Evolutionary conservation across 768 basidiomycete genomes (phyloP).

Genomic region (Gautieria morchelliformis): DNA sequence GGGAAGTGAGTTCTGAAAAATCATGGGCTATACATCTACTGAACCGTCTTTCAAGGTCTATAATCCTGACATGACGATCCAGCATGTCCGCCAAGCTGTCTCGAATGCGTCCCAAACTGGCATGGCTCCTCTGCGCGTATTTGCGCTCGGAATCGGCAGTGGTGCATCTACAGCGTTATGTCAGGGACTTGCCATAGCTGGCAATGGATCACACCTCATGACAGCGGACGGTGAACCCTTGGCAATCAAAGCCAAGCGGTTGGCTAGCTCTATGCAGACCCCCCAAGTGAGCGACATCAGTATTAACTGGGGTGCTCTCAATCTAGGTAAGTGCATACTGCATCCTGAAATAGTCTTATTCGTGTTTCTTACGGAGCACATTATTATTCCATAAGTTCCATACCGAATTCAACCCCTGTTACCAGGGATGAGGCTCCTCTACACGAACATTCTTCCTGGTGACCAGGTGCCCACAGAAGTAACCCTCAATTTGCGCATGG

Average conservation of each 20-base stretch:
- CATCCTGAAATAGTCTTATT: constrained; percentile 12
- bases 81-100: constrained; percentile 24
- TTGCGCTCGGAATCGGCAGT: constrained; percentile 49
- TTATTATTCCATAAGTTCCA: constrained; percentile 24
- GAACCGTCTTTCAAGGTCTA: constrained; percentile 8
- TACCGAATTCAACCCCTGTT: constrained; percentile 22
- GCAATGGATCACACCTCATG: constrained; percentile 41
- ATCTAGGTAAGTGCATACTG: constrained; percentile 13
- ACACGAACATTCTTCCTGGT: constrained; percentile 23
- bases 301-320: constrained; percentile 36
- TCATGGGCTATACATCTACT: not conserved
- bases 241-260: constrained; percentile 35
- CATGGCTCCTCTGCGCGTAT: constrained; percentile 35
- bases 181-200: constrained; percentile 43
- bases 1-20: constrained; percentile 26
- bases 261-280: constrained; percentile 42
- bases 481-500: constrained; percentile 18
- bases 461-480: constrained; percentile 19
- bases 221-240: constrained; percentile 38
- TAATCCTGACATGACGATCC: constrained; percentile 15
- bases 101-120: constrained; percentile 4
- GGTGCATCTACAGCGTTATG: constrained; percentile 41
- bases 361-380: constrained; percentile 9
- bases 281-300: constrained; percentile 34
- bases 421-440: constrained; percentile 24